Base-by-base conservation (phyloP, 768 basidiomycete genomes). In the Mycena haematopus region DNA sequence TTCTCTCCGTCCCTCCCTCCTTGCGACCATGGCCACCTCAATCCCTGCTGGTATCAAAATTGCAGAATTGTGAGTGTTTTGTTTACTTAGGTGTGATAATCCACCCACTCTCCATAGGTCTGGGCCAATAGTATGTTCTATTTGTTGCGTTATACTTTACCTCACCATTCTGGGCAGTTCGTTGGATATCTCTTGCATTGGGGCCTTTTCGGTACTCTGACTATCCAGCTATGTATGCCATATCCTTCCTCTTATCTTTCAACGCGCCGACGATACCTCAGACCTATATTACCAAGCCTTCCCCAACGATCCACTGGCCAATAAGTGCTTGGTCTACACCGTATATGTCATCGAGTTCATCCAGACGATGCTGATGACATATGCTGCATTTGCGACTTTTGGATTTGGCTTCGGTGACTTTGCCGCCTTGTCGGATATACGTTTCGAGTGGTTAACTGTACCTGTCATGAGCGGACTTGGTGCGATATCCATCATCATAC, bases 221-320 rank as follows among this genome's bases (percentile, higher is more conserved):
- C 29, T 10, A 31, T 51, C 8, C 49, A 51, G 13, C n/a, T 51
- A 31, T 51, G 49, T 21, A 51, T 11, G 49, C 7, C 31, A n/a
- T 8, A 15, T 29, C 19, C 3, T 3, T 15, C 9, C 15, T 3
- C 9, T 11, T 3, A 13, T 13, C 17, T 21, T 24, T 10, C 29
- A 33, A 1, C 31, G 31, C 19, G 11, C 8, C 21, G 2, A 21
- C 19, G 1, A 3, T 3, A 21, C 11, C 24, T 0, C 49, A 51
- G 49, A 51, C 19, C 49, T 51, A 1, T 51, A 51, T 33, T 51
- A 51, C 31, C 47, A 11, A 49, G 47, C 47, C 47, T 49, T 49
- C 21, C 47, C 47, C 1, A 49, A 49, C 13, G 27, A 49, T 22
- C 47, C 14, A 6, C 27, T 2, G 27, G 25, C 29, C 27, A 17